These are phyloP conservation scores for Apiotrichum gamsii DNA, from an alignment of 1,284 basidiomycete genomes.

Conservation along the genomic window DNA sequence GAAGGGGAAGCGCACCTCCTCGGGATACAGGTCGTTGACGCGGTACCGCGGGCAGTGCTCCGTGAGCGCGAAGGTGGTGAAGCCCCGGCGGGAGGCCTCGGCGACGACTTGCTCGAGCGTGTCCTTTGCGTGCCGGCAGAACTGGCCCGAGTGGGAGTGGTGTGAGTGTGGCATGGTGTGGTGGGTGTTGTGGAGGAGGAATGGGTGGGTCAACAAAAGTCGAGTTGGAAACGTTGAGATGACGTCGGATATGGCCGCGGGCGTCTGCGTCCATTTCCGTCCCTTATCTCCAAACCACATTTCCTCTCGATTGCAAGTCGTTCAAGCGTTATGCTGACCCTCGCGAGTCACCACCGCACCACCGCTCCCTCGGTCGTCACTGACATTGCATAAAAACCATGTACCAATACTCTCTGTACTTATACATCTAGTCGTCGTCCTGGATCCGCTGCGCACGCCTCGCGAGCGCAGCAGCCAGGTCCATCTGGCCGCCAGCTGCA, in stretches of 20 bases:
- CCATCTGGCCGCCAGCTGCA: slow-evolving; percentile 61
- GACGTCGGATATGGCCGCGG: too few species aligned
- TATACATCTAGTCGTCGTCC: slow-evolving; percentile 13
- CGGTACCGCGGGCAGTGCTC: slow-evolving; percentile 91
- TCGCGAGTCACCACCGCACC: too few species aligned
- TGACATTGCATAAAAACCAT: background rate
- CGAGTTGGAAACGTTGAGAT: too few species aligned
- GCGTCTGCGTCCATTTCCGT: too few species aligned
- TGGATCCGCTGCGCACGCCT: slow-evolving; percentile 23
- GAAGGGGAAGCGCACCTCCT: slow-evolving; percentile 62
- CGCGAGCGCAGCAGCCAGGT: slow-evolving; percentile 60
- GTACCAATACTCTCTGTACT: too few species aligned
- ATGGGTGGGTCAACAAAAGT: background rate
- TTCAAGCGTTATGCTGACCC: too few species aligned
- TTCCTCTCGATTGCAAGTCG: too few species aligned
- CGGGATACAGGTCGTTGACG: slow-evolving; percentile 77
- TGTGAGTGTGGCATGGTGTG: slow-evolving; percentile 75
- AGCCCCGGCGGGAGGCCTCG: slow-evolving; percentile 70
- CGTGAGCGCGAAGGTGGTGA: slow-evolving; percentile 78
- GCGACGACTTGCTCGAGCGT: slow-evolving; percentile 70
- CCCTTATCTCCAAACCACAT: too few species aligned
- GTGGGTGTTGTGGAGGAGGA: background rate
- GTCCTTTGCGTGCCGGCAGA: slow-evolving; percentile 81
- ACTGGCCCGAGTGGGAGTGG: slow-evolving; percentile 94
- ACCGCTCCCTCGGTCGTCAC: background rate